Base-by-base conservation (phyloP, 1,284 basidiomycete species). In the Sanghuangporus sanghuang region DNA sequence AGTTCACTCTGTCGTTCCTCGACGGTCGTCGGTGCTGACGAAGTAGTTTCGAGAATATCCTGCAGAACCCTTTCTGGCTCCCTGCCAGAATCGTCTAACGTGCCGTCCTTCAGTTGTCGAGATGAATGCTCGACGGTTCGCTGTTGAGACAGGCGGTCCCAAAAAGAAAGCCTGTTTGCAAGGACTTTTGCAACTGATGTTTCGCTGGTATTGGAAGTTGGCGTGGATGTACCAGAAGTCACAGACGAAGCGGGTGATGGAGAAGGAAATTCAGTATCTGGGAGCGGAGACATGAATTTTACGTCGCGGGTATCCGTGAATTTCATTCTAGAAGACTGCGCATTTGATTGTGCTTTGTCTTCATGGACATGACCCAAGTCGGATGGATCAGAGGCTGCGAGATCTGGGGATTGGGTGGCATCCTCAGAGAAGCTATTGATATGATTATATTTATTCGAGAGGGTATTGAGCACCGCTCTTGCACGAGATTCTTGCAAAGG, bases 1-100 rank as follows among this genome's bases (percentile, higher is more conserved):
- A 95, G 74, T 69, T 91, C 87, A 2, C 79, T 80, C 68, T 89
- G 83, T 68, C 79, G 82, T 70, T 90, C 87, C 73, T 89, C 88
- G 1, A 75, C 67, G 1, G 85, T 83, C 2, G 71, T 71, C 2
- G 88, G 88, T 9, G 84, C 73, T 56, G 86, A 84, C 1, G 87
- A 84, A 4, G 82, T 81, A 0, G 81, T 76, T 57, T 81, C 75
- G 38, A 89, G 69, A 52, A 90, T 85, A 3, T 77, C 77, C 23
- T 81, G 76, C 35, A 90, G 72, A 1, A 85, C 79, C 52, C 80
- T 79, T 0, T 75, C 72, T 35, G 83, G 83, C 52, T 81, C 79
- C n/a, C 60, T 58, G 9, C 46, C 62, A 6, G 57, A 46, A 16
- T 57, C 65, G 50, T 63, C 63, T 9, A 61, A 50, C n/a, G 61